Percentiles rank a stretch among this genome's conserved stretches.
Evolutionary conservation across 2,329 filamentous ascomycete genomes (phyloP).

Genomic region (Emergomyces orientalis): DNA sequence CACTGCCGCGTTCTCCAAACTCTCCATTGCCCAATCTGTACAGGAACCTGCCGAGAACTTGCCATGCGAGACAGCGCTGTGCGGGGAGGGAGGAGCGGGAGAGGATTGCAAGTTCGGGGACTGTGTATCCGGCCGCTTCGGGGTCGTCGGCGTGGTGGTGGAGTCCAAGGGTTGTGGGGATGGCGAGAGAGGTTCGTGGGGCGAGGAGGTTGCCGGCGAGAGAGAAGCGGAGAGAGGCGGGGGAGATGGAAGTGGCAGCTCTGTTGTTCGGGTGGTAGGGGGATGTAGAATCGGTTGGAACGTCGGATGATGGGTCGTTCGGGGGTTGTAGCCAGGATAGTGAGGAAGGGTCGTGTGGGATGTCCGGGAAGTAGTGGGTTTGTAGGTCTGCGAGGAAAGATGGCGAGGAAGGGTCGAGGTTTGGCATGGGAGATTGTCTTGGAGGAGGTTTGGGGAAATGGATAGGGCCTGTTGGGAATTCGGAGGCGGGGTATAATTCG

Average conservation of each 20-base stretch:
- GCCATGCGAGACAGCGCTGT: slow-evolving; percentile 84
- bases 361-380: slow-evolving; percentile 83
- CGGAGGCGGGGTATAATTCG: slow-evolving; percentile 34
- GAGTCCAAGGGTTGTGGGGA: slow-evolving; percentile 69
- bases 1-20: slow-evolving; percentile 52
- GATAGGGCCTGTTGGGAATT: slow-evolving; percentile 28
- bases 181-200: slow-evolving; percentile 60
- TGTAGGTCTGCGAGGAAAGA: slow-evolving; percentile 79
- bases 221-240: slow-evolving; percentile 77
- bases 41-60: slow-evolving; percentile 76
- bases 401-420: slow-evolving; percentile 73
- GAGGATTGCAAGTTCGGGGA: slow-evolving; percentile 73
- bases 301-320: slow-evolving; percentile 50
- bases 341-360: slow-evolving; percentile 73
- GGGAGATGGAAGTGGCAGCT: slow-evolving; percentile 51
- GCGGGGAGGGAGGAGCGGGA: slow-evolving; percentile 72
- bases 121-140: slow-evolving; percentile 87
- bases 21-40: slow-evolving; percentile 71
- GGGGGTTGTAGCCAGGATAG: slow-evolving; percentile 72
- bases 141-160: slow-evolving; percentile 92
- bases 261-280: slow-evolving; percentile 76
- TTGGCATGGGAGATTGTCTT: slow-evolving; percentile 46
- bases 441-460: slow-evolving; percentile 40
- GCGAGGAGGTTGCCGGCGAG: slow-evolving; percentile 74
- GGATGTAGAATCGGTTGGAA: slow-evolving; percentile 44